These are phyloP conservation scores for Coniosporium tulheliwenetii DNA, from an alignment of 2,329 filamentous ascomycete genomes.

Conservation along the genomic window DNA sequence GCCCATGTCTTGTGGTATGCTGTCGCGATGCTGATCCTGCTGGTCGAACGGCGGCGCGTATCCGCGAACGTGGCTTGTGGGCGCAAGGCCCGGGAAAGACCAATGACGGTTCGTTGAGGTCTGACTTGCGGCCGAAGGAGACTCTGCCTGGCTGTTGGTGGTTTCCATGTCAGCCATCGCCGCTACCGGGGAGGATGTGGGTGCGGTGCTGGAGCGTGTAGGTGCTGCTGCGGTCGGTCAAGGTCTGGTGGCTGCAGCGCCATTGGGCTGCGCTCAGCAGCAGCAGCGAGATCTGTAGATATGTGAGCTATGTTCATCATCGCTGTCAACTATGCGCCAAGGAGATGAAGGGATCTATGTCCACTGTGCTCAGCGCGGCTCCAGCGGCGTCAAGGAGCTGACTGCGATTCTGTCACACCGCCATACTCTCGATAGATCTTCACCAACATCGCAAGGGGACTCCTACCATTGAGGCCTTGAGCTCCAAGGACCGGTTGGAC, in stretches of 20 bases:
- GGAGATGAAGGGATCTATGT: too few relatives aligned
- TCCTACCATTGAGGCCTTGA: constrained; percentile 27
- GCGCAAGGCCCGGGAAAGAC: constrained; percentile 15
- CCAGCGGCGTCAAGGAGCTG: too few relatives aligned
- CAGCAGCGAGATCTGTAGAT: constrained; percentile 27
- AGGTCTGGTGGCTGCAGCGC: constrained; percentile 11
- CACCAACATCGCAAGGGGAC: background rate
- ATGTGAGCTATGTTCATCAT: background rate
- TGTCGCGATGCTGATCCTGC: constrained; percentile 26
- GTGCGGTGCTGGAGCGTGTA: background rate
- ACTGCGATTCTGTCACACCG: background rate
- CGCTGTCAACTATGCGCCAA: too few relatives aligned
- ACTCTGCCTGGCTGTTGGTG: constrained; percentile 6
- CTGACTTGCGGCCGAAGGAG: constrained; percentile 12
- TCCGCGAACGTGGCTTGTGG: constrained; percentile 16
- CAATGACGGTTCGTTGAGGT: constrained; percentile 13
- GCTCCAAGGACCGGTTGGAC: constrained; percentile 41
- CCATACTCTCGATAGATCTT: background rate
- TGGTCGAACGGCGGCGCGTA: constrained; percentile 21
- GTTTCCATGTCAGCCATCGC: constrained; percentile 1
- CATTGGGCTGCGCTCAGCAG: constrained; percentile 29
- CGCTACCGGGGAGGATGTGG: background rate
- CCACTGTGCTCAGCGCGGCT: too few relatives aligned
- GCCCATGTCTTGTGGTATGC: constrained; percentile 30
- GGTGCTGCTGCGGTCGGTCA: background rate